Percentiles rank a stretch among this genome's conserved stretches.
These are phyloP conservation scores for Stygiomarasmius scandens DNA, from an alignment of 1,284 basidiomycete species.

Conservation along the genomic window DNA sequence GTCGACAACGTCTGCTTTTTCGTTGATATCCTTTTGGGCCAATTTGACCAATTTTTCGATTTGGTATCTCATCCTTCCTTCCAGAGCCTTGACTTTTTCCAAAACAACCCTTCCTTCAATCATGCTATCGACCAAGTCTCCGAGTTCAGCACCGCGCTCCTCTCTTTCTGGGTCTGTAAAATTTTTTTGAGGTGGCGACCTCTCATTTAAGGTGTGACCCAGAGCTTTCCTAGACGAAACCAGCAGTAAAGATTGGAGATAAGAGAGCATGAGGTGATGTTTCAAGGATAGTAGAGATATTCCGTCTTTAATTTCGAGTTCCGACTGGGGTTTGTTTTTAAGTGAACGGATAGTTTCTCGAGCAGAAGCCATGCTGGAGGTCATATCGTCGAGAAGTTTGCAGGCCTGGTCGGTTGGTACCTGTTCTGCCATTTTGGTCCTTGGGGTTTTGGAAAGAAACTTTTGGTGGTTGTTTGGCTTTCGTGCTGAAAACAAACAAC, in stretches of 20 bases:
- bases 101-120: slow-evolving; percentile 74
- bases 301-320: slow-evolving; percentile 73
- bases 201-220: slow-evolving; percentile 60
- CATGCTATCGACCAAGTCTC: slow-evolving; percentile 73
- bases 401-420: slow-evolving; percentile 6
- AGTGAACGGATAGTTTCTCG: slow-evolving; percentile 58
- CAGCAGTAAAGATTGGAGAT: slow-evolving; percentile 86
- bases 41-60: slow-evolving; percentile 90
- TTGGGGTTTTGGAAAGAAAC: background rate
- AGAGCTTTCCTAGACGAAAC: slow-evolving; percentile 70
- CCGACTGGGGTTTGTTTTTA: slow-evolving; percentile 53
- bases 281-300: slow-evolving; percentile 92
- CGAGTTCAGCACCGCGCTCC: slow-evolving; percentile 54
- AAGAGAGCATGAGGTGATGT: slow-evolving; percentile 84
- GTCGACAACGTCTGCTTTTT: slow-evolving; percentile 47
- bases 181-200: slow-evolving; percentile 48
- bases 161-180: slow-evolving; percentile 60
- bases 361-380: slow-evolving; percentile 61
- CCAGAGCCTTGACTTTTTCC: slow-evolving; percentile 82
- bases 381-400: slow-evolving; percentile 60
- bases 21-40: slow-evolving; percentile 62
- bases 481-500: too few species aligned
- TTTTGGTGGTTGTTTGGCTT: background rate
- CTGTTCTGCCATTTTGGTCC: background rate
- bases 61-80: slow-evolving; percentile 90